Conservation (phyloP, 805 yeast species). For the Yarrowia porcina region DNA sequence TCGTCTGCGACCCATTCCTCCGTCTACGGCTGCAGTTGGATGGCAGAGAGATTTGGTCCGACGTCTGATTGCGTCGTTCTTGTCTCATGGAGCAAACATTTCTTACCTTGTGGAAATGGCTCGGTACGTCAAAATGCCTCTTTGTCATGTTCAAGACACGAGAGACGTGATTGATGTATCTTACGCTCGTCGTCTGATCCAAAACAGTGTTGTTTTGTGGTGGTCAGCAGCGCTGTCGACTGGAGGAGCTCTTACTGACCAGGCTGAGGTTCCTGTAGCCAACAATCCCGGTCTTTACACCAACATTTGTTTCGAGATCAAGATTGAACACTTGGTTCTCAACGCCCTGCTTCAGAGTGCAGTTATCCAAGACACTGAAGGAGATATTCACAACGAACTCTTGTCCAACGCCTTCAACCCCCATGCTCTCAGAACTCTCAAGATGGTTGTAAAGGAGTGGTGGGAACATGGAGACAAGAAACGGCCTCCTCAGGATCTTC, state of each 20-base stretch:
- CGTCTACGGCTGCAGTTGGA: not conserved
- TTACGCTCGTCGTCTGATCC: slow-evolving; percentile 72
- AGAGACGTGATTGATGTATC: slow-evolving; percentile 79
- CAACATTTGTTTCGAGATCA: slow-evolving; percentile 73
- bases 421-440: slow-evolving; percentile 65
- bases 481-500: slow-evolving; percentile 74
- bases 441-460: slow-evolving; percentile 79
- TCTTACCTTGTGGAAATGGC: slow-evolving; percentile 60
- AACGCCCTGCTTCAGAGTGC: slow-evolving; percentile 86
- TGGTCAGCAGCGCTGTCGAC: slow-evolving; percentile 86
- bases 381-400: slow-evolving; percentile 42
- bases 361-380: slow-evolving; percentile 81
- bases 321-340: slow-evolving; percentile 72
- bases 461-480: slow-evolving; percentile 84
- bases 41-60: slow-evolving; percentile 22
- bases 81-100: slow-evolving; percentile 28
- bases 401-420: slow-evolving; percentile 82
- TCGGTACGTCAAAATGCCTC: slow-evolving; percentile 72
- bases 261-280: slow-evolving; percentile 64
- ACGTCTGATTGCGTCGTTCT: not conserved
- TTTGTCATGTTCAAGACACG: slow-evolving; percentile 80
- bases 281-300: slow-evolving; percentile 77
- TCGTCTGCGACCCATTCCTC: slow-evolving; percentile 14
- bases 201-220: slow-evolving; percentile 77
- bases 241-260: slow-evolving; percentile 76